Evolutionary conservation across 495 filamentous ascomycete species (phyloP).

Genomic region (Saxophila tyrrhenica): DNA sequence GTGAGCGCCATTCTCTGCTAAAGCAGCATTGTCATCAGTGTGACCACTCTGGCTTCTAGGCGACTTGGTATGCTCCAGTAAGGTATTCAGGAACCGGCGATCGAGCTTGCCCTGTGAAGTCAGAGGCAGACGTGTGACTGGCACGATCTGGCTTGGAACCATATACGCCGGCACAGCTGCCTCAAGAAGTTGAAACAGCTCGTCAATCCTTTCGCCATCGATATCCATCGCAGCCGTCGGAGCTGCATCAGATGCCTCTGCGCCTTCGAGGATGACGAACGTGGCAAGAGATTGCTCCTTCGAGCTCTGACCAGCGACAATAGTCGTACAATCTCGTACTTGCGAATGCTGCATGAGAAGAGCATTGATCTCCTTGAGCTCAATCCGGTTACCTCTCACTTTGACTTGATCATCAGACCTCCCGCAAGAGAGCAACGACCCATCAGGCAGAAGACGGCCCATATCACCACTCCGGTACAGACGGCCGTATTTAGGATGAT

Average conservation of each 20-base stretch:
- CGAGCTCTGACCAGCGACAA: slow-evolving; percentile 32
- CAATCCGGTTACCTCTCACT: slow-evolving; percentile 51
- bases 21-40: neutral
- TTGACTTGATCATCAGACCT: slow-evolving; percentile 80
- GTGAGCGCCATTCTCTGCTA: neutral
- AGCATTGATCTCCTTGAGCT: slow-evolving; percentile 54
- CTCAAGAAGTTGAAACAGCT: slow-evolving; percentile 30
- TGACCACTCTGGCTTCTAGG: neutral
- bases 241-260: slow-evolving; percentile 3
- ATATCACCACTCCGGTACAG: slow-evolving; percentile 72
- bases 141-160: slow-evolving; percentile 57
- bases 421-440: slow-evolving; percentile 58
- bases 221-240: slow-evolving; percentile 10
- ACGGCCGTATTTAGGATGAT: slow-evolving; percentile 53
- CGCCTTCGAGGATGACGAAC: slow-evolving; percentile 42
- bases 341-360: slow-evolving; percentile 33
- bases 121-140: slow-evolving; percentile 49
- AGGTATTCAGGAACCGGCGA: slow-evolving; percentile 17
- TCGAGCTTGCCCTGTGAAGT: slow-evolving; percentile 57
- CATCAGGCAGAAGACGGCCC: slow-evolving; percentile 59
- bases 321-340: slow-evolving; percentile 43
- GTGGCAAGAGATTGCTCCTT: slow-evolving; percentile 28
- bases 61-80: neutral
- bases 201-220: neutral
- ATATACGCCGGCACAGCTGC: slow-evolving; percentile 51